Evolutionary conservation across 2,329 filamentous ascomycete genomes (phyloP).

Genomic region (Aspergillus tanneri): DNA sequence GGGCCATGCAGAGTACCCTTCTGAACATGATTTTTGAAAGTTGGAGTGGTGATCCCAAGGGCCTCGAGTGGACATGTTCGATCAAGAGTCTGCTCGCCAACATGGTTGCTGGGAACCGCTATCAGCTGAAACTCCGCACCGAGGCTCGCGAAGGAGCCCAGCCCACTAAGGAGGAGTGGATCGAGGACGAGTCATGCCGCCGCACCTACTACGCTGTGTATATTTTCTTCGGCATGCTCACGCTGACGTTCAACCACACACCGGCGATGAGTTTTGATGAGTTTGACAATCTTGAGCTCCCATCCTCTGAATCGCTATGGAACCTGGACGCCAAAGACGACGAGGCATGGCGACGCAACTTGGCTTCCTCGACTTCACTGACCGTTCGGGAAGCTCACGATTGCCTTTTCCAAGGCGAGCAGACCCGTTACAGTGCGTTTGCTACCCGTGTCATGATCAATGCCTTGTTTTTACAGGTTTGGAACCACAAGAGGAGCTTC

Average conservation of each 20-base stretch:
- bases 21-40: constrained; percentile 99
- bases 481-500: constrained; percentile 98
- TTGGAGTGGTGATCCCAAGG: constrained; percentile 98
- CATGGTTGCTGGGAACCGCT: constrained; percentile 96
- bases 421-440: constrained; percentile 89
- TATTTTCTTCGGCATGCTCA: constrained; percentile 96
- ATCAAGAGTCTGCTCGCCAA: constrained; percentile 98
- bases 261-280: constrained; percentile 98
- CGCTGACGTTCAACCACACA: constrained; percentile 95
- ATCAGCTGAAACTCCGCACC: constrained; percentile 89
- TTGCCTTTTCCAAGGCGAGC: constrained; percentile 90
- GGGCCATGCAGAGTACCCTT: constrained; percentile 96
- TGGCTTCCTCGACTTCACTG: constrained; percentile 68
- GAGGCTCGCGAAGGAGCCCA: constrained; percentile 76
- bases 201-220: constrained; percentile 98
- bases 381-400: constrained; percentile 94
- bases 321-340: constrained; percentile 79
- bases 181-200: constrained; percentile 93
- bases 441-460: constrained; percentile 99
- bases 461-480: constrained; percentile 94
- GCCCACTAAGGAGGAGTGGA: constrained; percentile 85
- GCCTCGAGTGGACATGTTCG: constrained; percentile 96
- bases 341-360: constrained; percentile 76
- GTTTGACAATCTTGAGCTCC: constrained; percentile 88
- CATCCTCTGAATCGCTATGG: constrained; percentile 92